Base-by-base conservation (phyloP, 2,329 filamentous ascomycete species). In the Fusarium sp. region DNA sequence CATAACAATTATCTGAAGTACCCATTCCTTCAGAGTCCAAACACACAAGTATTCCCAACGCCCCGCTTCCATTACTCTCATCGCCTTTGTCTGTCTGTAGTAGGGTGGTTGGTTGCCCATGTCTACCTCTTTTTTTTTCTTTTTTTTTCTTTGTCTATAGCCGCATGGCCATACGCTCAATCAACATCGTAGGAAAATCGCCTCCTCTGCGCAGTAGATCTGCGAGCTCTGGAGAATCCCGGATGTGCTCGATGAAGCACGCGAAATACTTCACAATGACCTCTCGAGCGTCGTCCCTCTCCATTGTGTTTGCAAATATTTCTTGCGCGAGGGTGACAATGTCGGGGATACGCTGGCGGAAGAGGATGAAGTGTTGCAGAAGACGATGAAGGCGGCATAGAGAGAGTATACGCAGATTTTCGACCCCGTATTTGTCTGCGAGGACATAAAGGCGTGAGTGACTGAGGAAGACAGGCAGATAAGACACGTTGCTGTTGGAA, bases 391-490 rank as follows among this genome's bases (percentile, higher is more conserved):
- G 72, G 11, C 74, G 70, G 43, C 36, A 42, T 9, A 74, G 58
- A 11, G 66, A 51, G 9, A 74, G 43, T 2, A 17, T 42, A 39
- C 67, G 58, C 36, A 76, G 68, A 7, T 48, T 22, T 17, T 68
- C 42, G 26, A 76, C 44, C 18, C 39, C 64, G 54, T 73, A 76
- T 34, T 72, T 75, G 38, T 73, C 70, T n/a, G 73, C 74, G 34
- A 76, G 58, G 38, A 73, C 49, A 61, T 75, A 76, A 7, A 76
- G 66, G 6, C 63, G 63, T 7, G 63, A 63, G 50, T 75, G 73
- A 42, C 65, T 58, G 46, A 68, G 66, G 53, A 75, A 72, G 52
- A 73, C 58, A 26, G 56, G 52, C 5, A 36, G 34, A 48, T 64
- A 66, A 14, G 55, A 71, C 50, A 43, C 28, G n/a, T 34, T 28